Conservation (phyloP, 2,329 filamentous ascomycete species). For the Monosporascus cannonballus region DNA sequence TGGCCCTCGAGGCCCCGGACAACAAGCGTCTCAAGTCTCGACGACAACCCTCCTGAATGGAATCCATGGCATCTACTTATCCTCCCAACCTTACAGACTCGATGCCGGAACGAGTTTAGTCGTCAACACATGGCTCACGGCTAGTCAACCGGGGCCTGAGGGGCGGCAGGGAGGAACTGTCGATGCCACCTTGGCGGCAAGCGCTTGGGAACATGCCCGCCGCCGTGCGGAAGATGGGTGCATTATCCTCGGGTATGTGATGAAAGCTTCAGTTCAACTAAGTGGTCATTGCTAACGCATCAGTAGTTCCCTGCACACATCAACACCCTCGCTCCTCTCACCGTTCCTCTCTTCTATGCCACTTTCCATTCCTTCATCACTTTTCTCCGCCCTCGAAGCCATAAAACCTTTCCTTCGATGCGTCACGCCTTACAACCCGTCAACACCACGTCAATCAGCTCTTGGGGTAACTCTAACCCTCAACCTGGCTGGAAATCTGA, state of each 20-base stretch:
- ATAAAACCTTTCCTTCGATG: constrained; percentile 82
- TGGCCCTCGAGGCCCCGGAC: constrained; percentile 51
- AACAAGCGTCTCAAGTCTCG: constrained; percentile 74
- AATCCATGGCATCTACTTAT: constrained; percentile 81
- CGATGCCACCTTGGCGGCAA: constrained; percentile 68
- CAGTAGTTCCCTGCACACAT: constrained; percentile 75
- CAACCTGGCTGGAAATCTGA: constrained; percentile 72
- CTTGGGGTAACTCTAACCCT: constrained; percentile 78
- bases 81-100: constrained; percentile 74
- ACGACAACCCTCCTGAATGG: constrained; percentile 90
- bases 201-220: constrained; percentile 94
- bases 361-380: constrained; percentile 65
- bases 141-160: constrained; percentile 62
- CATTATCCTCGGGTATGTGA: constrained; percentile 75
- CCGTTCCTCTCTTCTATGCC: constrained; percentile 81
- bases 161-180: constrained; percentile 70
- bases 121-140: constrained; percentile 92
- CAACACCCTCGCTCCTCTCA: constrained; percentile 74
- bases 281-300: constrained; percentile 13
- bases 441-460: constrained; percentile 71
- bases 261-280: constrained; percentile 8
- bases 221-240: constrained; percentile 93
- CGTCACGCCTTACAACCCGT: constrained; percentile 85
- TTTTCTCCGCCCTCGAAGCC: constrained; percentile 75
- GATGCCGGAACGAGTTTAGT: constrained; percentile 88